A percentile compares a stretch with the other conserved stretches of the same genome.
Evolutionary conservation across 441 rosid genomes (phyloP).

Genomic region (Hypseocharis bilobata): DNA sequence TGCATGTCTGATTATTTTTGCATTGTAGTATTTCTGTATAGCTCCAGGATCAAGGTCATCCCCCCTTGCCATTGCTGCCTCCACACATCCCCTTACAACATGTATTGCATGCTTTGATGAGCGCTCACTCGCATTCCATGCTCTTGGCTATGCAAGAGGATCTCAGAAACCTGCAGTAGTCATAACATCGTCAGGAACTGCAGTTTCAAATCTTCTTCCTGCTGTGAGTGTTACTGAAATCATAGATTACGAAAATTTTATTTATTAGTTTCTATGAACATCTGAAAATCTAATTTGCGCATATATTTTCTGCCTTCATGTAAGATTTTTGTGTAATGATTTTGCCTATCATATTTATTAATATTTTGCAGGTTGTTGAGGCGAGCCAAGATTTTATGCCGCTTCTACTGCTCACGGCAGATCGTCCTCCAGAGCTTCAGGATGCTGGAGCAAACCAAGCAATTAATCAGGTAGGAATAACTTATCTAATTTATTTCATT

Average conservation of each 20-base stretch:
- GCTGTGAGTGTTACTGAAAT: conserved; percentile 57
- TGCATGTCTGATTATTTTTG: conserved; percentile 30
- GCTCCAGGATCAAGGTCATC: conserved; percentile 98
- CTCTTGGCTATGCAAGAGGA: conserved; percentile 86
- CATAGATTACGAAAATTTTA: conserved; percentile 10
- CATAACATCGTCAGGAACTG: conserved; percentile 94
- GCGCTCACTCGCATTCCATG: conserved; percentile 92
- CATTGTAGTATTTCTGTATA: conserved; percentile 75
- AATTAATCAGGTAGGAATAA: conserved; percentile 65
- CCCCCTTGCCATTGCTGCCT: conserved; percentile 90
- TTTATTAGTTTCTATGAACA: not conserved
- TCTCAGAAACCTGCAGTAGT: conserved; percentile 72
- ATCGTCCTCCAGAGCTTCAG: conserved; percentile 94
- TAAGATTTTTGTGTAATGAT: not conserved
- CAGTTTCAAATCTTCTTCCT: conserved; percentile 94
- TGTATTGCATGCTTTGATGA: conserved; percentile 88
- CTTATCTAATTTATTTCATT: not conserved
- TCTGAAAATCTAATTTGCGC: not conserved
- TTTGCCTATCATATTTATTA: conserved; percentile 5
- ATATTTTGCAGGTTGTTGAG: conserved; percentile 66
- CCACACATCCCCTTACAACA: conserved; percentile 60
- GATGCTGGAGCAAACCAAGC: conserved; percentile 91
- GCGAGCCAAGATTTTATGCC: conserved; percentile 96
- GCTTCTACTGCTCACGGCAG: conserved; percentile 79
- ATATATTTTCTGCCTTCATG: not conserved